Evolutionary conservation across 1,284 basidiomycete genomes (phyloP), one percentile per base, ranked within the genome.

Genomic region (Rhodotorula mucilaginosa): DNA sequence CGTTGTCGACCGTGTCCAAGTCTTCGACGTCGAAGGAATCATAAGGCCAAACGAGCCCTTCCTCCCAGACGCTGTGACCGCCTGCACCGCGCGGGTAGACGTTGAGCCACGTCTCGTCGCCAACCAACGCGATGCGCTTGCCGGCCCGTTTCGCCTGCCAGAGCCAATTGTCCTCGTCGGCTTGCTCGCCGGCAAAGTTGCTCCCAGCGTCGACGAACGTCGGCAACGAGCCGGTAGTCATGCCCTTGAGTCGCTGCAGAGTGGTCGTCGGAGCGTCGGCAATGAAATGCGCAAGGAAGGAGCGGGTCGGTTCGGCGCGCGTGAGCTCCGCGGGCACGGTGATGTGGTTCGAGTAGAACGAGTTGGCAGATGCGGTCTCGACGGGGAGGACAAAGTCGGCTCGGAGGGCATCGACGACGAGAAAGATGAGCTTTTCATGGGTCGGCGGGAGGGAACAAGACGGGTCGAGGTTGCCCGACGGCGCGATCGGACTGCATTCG

Each of bases 1-100:
- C 95, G 64, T 90, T 85, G 79, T 99, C 97, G 51, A 99, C 97
- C 0, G 92, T 91, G 79, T 99, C 93, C 23, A 99, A 85, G 80
- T 99, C 97, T 81, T 98, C 96, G 70, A 99, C 96, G 81, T 99
- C 96, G 86, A 99, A 99, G 1, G 93, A 97, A 81, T 97, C 94
- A 80, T 89, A 98, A 0, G 93, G 89, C 80, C 88, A 90, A 1
- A 88, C 85, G 82, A 90, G 87, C 74, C 90, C 88, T 1, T 71
- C 70, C 48, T 70, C 23, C 72, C 74, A 77, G 8, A 77, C 46
- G 83, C 68, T 19, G 23, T n/a, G 46, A 3, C 49, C 49, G 2
- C 10, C 39, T 2, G 39, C 39, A 16, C 67, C 67, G n/a, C 54
- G 46, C 0, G 95, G 92, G 79, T 95, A 99, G 21, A 97, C 87